These are phyloP conservation scores for Hypomyces rosellus DNA, from an alignment of 2,329 filamentous ascomycete genomes.

Conservation along the genomic window DNA sequence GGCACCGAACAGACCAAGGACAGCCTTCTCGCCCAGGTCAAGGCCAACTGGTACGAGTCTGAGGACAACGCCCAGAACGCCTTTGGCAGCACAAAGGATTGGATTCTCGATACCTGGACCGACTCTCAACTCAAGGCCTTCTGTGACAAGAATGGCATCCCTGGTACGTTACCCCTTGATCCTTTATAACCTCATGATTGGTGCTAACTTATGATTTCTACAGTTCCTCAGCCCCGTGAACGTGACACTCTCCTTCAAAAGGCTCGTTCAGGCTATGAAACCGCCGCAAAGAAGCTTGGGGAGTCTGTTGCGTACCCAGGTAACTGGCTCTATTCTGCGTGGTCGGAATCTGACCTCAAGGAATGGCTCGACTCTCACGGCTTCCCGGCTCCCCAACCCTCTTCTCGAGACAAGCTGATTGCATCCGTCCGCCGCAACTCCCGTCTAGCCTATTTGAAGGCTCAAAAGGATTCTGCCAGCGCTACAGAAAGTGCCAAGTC, in stretches of 20 bases:
- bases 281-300: constrained; percentile 64
- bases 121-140: constrained; percentile 93
- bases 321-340: constrained; percentile 86
- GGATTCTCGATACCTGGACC: constrained; percentile 93
- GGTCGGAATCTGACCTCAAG: constrained; percentile 92
- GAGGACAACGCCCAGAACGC: constrained; percentile 69
- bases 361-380: constrained; percentile 87
- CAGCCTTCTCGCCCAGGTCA: constrained; percentile 61
- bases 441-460: constrained; percentile 65
- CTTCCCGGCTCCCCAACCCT: constrained; percentile 77
- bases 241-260: constrained; percentile 76
- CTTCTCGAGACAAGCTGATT: constrained; percentile 78
- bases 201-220: neutral
- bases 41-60: constrained; percentile 69
- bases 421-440: constrained; percentile 87
- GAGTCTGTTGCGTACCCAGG: constrained; percentile 84
- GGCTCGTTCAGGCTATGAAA: constrained; percentile 74
- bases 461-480: constrained; percentile 54
- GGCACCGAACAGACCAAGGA: constrained; percentile 63
- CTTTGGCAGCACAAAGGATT: constrained; percentile 70
- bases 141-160: constrained; percentile 80
- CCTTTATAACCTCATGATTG: neutral
- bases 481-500: constrained; percentile 60
- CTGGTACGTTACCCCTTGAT: constrained; percentile 37
- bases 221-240: constrained; percentile 76